Base-by-base conservation (phyloP, 73 alveolate genomes). In the Stentor coeruleus region DNA sequence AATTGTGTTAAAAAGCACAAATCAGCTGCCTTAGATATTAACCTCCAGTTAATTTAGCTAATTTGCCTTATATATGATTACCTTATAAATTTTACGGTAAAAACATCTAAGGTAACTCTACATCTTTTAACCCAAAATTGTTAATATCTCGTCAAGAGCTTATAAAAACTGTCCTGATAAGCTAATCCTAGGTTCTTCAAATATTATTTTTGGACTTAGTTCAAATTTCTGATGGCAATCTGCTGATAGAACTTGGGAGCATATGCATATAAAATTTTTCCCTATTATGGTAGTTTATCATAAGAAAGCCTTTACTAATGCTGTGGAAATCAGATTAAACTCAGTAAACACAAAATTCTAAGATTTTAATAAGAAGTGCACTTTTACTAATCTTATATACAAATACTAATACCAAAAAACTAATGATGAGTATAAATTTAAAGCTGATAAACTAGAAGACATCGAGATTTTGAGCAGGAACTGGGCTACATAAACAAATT, bases 31-130 rank as follows among this genome's bases (percentile, higher is more conserved):
- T n/a, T n/a, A n/a, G n/a, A n/a, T n/a, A n/a, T n/a, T n/a, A n/a
- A n/a, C n/a, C n/a, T n/a, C n/a, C n/a, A n/a, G n/a, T n/a, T n/a
- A n/a, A n/a, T n/a, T n/a, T n/a, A n/a, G n/a, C n/a, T n/a, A n/a
- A n/a, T n/a, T n/a, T n/a, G n/a, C n/a, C n/a, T n/a, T n/a, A n/a
- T n/a, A n/a, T n/a, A n/a, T n/a, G n/a, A n/a, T n/a, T n/a, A n/a
- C n/a, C n/a, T n/a, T n/a, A n/a, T n/a, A n/a, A n/a, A n/a, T n/a
- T n/a, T 79, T 84, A 39, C 81, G 91, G 88, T 79, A 79, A 79
- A 79, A 85, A 60, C 90, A 81, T 55, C 30, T 41, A 39, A 79
- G 91, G 91, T 74, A 79, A 57, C 49, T 66, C n/a, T 14, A 66
- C 20, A 20, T 30, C n/a, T 15, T 15, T 15, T 20, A 66, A n/a